Conservation (phyloP, 805 yeast species). For the Pichia rugopelliculosa region DNA sequence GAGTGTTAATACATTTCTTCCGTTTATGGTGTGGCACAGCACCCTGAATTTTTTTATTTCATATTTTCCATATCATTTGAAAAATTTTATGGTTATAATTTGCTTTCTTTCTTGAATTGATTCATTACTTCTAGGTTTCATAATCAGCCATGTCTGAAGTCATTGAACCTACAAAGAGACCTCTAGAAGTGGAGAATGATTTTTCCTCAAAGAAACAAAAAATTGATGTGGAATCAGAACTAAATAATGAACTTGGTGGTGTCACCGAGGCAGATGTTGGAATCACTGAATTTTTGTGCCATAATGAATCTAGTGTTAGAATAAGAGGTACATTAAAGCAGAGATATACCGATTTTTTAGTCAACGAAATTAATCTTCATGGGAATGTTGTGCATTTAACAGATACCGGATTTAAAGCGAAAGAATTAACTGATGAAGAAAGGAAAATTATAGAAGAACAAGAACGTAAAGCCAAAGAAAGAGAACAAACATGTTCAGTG, state of each 20-base stretch:
- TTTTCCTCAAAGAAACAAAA: conserved; percentile 5
- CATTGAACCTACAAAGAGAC: neutral
- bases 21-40: neutral
- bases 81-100: too few relatives aligned
- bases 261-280: conserved; percentile 80
- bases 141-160: neutral
- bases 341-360: conserved; percentile 88
- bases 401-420: conserved; percentile 62
- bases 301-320: conserved; percentile 39
- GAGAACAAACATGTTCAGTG: conserved; percentile 31
- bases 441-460: conserved; percentile 28
- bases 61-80: too few relatives aligned
- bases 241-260: conserved; percentile 27
- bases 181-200: neutral
- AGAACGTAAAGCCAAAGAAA: conserved; percentile 37
- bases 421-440: conserved; percentile 34
- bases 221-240: neutral
- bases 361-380: conserved; percentile 69
- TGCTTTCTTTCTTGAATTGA: neutral
- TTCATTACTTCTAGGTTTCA: neutral
- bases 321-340: conserved; percentile 79
- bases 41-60: neutral
- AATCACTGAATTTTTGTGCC: conserved; percentile 49
- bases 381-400: conserved; percentile 68
- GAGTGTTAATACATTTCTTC: neutral